These are phyloP conservation scores for Anaeromyces robustus DNA, from an alignment of 192 early-diverging fungal genomes.

Conservation along the genomic window DNA sequence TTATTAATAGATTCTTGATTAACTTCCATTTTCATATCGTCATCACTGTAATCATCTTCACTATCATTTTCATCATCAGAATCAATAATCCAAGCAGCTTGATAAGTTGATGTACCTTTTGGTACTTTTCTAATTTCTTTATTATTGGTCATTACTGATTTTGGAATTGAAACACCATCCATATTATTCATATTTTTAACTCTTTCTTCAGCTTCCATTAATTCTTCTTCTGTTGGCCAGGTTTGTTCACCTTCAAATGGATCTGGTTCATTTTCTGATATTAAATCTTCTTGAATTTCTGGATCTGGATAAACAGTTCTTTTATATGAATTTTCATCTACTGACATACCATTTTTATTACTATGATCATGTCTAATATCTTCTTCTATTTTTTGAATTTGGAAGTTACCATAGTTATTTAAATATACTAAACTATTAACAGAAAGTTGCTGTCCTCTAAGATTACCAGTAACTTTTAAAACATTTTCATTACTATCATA, in stretches of 20 bases:
- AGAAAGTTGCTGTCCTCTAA: constrained; percentile 67
- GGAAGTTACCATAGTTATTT: constrained; percentile 87
- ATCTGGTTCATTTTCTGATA: constrained; percentile 75
- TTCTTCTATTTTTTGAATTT: constrained; percentile 47
- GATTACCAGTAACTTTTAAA: constrained; percentile 68
- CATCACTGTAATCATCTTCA: constrained; percentile 21
- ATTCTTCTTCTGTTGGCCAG: constrained; percentile 95
- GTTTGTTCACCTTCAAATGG: constrained; percentile 88
- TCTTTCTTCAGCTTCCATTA: constrained; percentile 54
- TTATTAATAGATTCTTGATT: constrained; percentile 7
- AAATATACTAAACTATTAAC: constrained; percentile 87
- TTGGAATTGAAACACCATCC: constrained; percentile 12
- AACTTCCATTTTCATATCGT: constrained; percentile 20
- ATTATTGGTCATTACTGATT: neutral
- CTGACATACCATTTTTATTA: constrained; percentile 20
- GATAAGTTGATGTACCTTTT: constrained; percentile 90
- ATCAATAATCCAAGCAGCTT: constrained; percentile 95
- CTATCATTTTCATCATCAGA: constrained; percentile 50
- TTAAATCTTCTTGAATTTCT: constrained; percentile 59
- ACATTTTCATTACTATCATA: constrained; percentile 40
- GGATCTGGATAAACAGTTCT: constrained; percentile 55
- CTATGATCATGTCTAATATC: neutral
- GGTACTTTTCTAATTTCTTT: constrained; percentile 48
- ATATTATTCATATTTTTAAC: constrained; percentile 17
- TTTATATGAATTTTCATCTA: constrained; percentile 10